Evolutionary conservation across 2,329 filamentous ascomycete species (phyloP).

Genomic region (Beauveria australis): DNA sequence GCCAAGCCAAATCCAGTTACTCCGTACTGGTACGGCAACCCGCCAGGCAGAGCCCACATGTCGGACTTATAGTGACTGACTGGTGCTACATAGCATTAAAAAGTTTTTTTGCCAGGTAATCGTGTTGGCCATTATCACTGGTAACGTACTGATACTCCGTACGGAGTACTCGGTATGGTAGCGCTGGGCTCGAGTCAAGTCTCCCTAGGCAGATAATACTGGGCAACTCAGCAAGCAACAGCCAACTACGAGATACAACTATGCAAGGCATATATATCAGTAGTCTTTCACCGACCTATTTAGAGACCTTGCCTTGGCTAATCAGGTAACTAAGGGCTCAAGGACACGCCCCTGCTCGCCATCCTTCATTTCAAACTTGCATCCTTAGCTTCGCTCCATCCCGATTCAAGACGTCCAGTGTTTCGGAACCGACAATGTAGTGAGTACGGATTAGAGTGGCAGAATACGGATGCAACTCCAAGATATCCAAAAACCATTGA

Average conservation of each 20-base stretch:
- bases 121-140: too few species aligned
- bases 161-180: too few species aligned
- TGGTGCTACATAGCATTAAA: not conserved
- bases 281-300: not conserved
- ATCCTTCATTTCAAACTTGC: not conserved
- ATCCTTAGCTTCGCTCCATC: not conserved
- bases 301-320: not conserved
- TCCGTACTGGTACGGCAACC: not conserved
- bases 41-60: not conserved
- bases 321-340: not conserved
- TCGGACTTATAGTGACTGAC: not conserved
- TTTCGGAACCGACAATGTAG: not conserved
- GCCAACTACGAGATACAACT: not conserved
- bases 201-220: too few species aligned
- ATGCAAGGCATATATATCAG: not conserved
- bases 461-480: too few species aligned
- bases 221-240: not conserved
- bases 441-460: not conserved
- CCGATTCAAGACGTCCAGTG: not conserved
- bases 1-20: not conserved
- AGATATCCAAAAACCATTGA: not conserved
- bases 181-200: too few species aligned
- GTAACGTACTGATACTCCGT: too few species aligned
- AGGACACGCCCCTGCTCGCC: not conserved
- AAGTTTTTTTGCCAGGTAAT: too few species aligned